phyloP scores from a whole-genome alignment of 2,329 filamentous ascomycete genomes.

The Cladophialophora exuberans region DNA sequence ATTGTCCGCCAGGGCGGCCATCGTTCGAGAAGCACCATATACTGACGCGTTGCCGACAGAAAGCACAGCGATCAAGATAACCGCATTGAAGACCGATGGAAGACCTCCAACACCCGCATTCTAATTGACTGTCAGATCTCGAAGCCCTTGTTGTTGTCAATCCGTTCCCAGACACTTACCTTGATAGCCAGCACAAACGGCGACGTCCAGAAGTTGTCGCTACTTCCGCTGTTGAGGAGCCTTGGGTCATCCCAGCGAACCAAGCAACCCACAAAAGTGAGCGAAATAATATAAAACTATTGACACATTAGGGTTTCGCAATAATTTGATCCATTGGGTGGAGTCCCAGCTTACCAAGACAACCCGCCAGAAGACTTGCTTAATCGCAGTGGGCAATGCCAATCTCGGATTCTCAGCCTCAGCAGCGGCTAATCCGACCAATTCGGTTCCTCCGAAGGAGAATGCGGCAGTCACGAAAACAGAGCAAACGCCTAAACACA shows the following conservation, averaged over 20 bases:
- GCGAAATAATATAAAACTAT: conserved; percentile 78
- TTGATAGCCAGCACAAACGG: conserved; percentile 89
- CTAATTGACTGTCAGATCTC: conserved; percentile 43
- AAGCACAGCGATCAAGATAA: conserved; percentile 86
- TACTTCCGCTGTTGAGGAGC: conserved; percentile 62
- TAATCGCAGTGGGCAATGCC: conserved; percentile 81
- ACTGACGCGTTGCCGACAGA: conserved; percentile 90
- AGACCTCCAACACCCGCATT: conserved; percentile 79
- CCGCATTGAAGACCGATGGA: conserved; percentile 89
- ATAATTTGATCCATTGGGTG: background rate
- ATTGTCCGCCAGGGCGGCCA: conserved; percentile 87
- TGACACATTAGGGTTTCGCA: background rate
- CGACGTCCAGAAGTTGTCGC: conserved; percentile 71
- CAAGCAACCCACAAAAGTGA: conserved; percentile 78
- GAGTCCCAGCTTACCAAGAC: conserved; percentile 56
- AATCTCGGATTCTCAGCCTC: conserved; percentile 63
- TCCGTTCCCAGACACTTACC: background rate
- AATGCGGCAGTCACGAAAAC: conserved; percentile 68
- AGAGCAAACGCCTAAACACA: conserved; percentile 63
- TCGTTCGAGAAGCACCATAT: conserved; percentile 86
- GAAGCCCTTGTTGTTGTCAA: background rate
- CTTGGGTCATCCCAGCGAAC: conserved; percentile 71
- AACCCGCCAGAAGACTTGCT: conserved; percentile 92
- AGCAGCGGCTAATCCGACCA: conserved; percentile 63
- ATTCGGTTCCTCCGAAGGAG: conserved; percentile 64